Conservation (phyloP, 371 early-diverging fungal species). For the Mucor irregularis region DNA sequence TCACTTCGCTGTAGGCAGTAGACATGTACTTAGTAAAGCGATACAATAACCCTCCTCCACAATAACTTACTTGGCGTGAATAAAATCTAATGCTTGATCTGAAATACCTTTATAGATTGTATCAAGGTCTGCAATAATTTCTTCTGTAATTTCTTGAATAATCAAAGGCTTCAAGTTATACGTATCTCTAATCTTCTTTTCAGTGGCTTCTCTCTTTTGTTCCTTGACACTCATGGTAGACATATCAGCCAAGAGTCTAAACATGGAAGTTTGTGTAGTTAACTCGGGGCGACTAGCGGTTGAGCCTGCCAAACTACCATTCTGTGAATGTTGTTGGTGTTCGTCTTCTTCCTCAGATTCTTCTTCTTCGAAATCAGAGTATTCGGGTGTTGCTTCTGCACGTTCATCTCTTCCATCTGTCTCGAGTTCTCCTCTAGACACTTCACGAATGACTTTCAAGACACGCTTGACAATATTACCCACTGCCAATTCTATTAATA, state of each 20-base stretch:
- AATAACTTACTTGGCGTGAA: conserved; percentile 78
- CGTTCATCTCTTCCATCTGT: conserved; percentile 15
- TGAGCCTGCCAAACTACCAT: conserved; percentile 6
- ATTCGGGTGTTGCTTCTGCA: conserved; percentile 1
- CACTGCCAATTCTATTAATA: conserved; percentile 73
- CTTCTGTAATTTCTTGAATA: conserved; percentile 79
- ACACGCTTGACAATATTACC: conserved; percentile 87
- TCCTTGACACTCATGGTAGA: conserved; percentile 21
- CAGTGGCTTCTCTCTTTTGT: conserved; percentile 34
- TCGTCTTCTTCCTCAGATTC: conserved; percentile 2
- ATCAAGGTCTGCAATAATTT: conserved; percentile 83
- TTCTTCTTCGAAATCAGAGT: conserved; percentile 16
- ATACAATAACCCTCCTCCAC: background rate
- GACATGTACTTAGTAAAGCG: background rate
- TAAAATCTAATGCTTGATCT: conserved; percentile 80
- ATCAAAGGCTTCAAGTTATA: conserved; percentile 68
- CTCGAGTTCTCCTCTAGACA: conserved; percentile 50
- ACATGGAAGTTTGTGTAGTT: conserved; percentile 60
- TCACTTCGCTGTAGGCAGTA: conserved; percentile 91
- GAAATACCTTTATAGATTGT: conserved; percentile 73
- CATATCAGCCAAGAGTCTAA: conserved; percentile 59
- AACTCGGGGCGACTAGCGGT: conserved; percentile 42
- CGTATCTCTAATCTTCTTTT: conserved; percentile 23
- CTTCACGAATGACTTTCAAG: conserved; percentile 81
- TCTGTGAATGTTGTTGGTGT: background rate